Evolutionary conservation across 2,329 filamentous ascomycete genomes (phyloP).

Genomic region (Myrmaecium sp.): DNA sequence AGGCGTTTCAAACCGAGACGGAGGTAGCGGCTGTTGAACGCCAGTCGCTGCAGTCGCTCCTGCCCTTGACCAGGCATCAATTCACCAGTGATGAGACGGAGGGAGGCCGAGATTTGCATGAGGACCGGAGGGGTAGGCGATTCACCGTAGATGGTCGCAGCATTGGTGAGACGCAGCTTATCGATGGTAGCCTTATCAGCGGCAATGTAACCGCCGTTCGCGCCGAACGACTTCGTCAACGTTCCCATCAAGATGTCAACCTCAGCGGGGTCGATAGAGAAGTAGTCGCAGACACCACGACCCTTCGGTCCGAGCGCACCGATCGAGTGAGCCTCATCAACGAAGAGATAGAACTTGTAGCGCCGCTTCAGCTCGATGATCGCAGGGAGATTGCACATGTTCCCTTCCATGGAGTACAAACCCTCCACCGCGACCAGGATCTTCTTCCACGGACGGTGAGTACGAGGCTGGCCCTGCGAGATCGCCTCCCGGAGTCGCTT

Average conservation of each 20-base stretch:
- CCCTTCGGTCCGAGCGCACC: constrained; percentile 80
- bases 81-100: constrained; percentile 80
- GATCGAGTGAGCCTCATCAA: constrained; percentile 93
- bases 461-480: constrained; percentile 89
- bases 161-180: constrained; percentile 73
- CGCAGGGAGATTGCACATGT: constrained; percentile 93
- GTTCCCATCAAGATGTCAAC: constrained; percentile 98
- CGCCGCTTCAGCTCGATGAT: constrained; percentile 74
- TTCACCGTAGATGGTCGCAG: constrained; percentile 75
- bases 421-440: constrained; percentile 93
- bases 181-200: constrained; percentile 83
- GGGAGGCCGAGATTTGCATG: constrained; percentile 73
- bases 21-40: constrained; percentile 98
- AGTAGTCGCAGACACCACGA: constrained; percentile 93
- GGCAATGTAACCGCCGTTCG: constrained; percentile 90
- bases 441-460: constrained; percentile 99
- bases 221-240: constrained; percentile 93
- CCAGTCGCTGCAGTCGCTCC: constrained; percentile 85
- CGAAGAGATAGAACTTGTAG: constrained; percentile 93
- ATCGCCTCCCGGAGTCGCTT: constrained; percentile 77
- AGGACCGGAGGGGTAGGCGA: constrained; percentile 75
- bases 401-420: constrained; percentile 98
- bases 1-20: constrained; percentile 91
- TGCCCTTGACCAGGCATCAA: constrained; percentile 80
- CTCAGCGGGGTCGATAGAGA: constrained; percentile 70